Conservation (phyloP, 495 filamentous ascomycete genomes). For the Penicillium coffeae region DNA sequence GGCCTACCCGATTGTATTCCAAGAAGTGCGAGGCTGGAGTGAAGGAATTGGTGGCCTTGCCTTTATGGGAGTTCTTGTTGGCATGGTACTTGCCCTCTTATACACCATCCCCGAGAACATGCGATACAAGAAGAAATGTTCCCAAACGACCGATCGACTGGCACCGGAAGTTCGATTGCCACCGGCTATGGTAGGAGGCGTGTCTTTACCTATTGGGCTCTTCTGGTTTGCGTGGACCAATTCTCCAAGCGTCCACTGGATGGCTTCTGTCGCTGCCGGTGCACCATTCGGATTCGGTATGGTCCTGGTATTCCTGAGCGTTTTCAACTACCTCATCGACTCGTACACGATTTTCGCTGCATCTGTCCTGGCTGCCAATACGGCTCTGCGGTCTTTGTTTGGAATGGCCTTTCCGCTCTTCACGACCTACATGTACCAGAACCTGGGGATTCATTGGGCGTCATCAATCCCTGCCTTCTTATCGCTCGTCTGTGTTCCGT, state of each 20-base stretch:
- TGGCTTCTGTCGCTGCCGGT: constrained; percentile 54
- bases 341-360: constrained; percentile 73
- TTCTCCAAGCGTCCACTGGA: constrained; percentile 61
- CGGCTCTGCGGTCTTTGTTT: constrained; percentile 60
- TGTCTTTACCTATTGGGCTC: constrained; percentile 43
- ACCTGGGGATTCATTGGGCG: constrained; percentile 75
- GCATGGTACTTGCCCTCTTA: constrained; percentile 61
- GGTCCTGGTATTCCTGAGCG: constrained; percentile 63
- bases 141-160: constrained; percentile 27
- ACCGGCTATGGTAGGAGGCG: constrained; percentile 32
- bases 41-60: constrained; percentile 64
- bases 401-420: constrained; percentile 77
- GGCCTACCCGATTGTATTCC: constrained; percentile 71
- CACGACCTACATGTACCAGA: constrained; percentile 66
- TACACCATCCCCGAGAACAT: constrained; percentile 40
- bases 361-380: constrained; percentile 68
- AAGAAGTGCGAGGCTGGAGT: constrained; percentile 66
- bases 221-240: constrained; percentile 68
- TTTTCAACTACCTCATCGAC: constrained; percentile 74
- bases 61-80: constrained; percentile 71
- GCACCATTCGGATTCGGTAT: constrained; percentile 67
- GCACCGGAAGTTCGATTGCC: constrained; percentile 41
- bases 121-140: constrained; percentile 32
- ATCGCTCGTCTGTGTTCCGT: constrained; percentile 63
- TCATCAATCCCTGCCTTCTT: constrained; percentile 71